Base-by-base conservation (phyloP, 345 rosid species). In the Hibiscus mutabilis region DNA sequence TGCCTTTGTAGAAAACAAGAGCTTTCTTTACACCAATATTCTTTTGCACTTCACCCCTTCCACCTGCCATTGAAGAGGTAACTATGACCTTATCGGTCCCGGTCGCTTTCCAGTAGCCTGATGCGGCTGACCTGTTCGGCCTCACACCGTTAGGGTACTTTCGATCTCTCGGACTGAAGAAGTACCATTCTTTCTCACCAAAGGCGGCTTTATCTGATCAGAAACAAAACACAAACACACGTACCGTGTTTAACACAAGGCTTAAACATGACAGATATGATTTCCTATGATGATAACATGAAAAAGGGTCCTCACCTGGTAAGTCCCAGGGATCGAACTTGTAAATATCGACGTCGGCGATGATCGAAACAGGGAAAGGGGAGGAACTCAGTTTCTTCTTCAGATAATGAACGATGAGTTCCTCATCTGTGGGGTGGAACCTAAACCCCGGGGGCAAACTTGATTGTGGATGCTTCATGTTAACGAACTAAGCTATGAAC, bases 151-250 rank as follows among this genome's bases (percentile, higher is more conserved):
- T 94, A 0, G 98, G 98, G 80, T 94, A 94, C 88, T 94, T 91
- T 12, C 98, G 74, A 55, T 94, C 98, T 78, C 97, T 81, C 0
- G 98, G 98, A 76, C 93, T 94, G 86, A 91, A 94, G 76, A 94
- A 91, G 74, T 95, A 95, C 97, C 99, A 95, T 66, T 95, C 99
- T 77, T 91, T 95, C 89, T 95, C 99, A 0, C 99, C 96, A 70
- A 85, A 88, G 6, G 85, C 82, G 21, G 99, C 93, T 64, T 71
- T 86, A 42, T 60, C 99, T 94, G 84, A 71, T 72, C 18, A 21
- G 3, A 66, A 42, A 13, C 2, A 18, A n/a, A 0, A 49, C 18
- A 49, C 18, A 49, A 31, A 8, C 44, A 47, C 8, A 53, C 6
- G 21, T 59, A 33, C 40, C n/a, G 25, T 49, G 65, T 64, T 19